Evolutionary conservation across 2,329 filamentous ascomycete genomes (phyloP).

Genomic region (Bipolaris zeicola): DNA sequence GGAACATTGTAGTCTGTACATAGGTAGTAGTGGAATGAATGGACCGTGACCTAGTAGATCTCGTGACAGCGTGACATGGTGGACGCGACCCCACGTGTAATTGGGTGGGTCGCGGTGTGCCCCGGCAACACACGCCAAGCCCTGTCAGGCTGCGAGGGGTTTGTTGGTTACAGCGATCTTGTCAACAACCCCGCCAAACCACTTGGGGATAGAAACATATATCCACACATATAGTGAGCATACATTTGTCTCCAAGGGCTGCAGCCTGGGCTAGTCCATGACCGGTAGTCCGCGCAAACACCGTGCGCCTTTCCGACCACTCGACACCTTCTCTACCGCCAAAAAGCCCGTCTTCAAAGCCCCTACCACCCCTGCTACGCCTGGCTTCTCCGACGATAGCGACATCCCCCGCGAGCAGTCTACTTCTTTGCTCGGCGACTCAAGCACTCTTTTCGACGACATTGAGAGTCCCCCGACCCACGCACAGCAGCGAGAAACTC

Average conservation of each 20-base stretch:
- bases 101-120: constrained; percentile 8
- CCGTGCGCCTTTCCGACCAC: constrained; percentile 40
- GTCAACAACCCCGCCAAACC: neutral
- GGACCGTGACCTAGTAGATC: neutral
- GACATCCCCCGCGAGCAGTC: constrained; percentile 16
- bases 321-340: constrained; percentile 42
- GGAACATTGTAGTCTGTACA: too few relatives aligned
- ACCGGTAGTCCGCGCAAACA: constrained; percentile 35
- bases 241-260: neutral
- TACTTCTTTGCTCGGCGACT: constrained; percentile 33
- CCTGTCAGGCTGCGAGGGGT: constrained; percentile 13
- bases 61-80: constrained; percentile 14
- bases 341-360: constrained; percentile 38
- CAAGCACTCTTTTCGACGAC: constrained; percentile 46
- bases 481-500: constrained; percentile 1
- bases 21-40: too few relatives aligned
- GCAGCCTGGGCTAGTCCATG: constrained; percentile 24
- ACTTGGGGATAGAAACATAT: neutral
- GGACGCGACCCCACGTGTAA: constrained; percentile 12
- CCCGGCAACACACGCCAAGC: constrained; percentile 14
- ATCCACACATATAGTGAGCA: neutral
- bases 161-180: neutral
- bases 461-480: constrained; percentile 9
- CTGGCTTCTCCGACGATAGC: constrained; percentile 11
- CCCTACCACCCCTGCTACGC: constrained; percentile 6